Percentiles rank a stretch among this genome's conserved stretches.
These are phyloP conservation scores for Candida orba DNA, from an alignment of 805 yeast species.

Conservation along the genomic window DNA sequence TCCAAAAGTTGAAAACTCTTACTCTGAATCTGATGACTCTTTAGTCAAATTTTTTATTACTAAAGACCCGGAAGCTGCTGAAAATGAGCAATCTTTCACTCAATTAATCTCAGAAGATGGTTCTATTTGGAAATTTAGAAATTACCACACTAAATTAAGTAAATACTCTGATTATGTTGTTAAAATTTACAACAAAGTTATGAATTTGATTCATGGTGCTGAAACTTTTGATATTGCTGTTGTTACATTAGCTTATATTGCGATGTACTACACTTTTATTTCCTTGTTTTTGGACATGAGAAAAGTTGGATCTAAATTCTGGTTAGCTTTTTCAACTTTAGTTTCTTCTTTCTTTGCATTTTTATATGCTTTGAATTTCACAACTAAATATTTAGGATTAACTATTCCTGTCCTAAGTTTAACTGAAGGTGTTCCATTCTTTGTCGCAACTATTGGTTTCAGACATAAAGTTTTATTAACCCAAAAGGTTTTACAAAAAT, in stretches of 20 bases:
- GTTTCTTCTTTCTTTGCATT: constrained; percentile 79
- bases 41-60: constrained; percentile 36
- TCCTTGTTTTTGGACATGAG: constrained; percentile 72
- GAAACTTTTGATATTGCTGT: constrained; percentile 80
- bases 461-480: constrained; percentile 77
- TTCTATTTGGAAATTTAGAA: constrained; percentile 53
- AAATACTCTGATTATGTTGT: constrained; percentile 48
- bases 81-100: constrained; percentile 7
- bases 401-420: constrained; percentile 66
- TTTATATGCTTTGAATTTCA: constrained; percentile 63
- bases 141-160: constrained; percentile 44
- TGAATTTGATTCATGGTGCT: constrained; percentile 53
- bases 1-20: constrained; percentile 36
- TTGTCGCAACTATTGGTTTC: constrained; percentile 88
- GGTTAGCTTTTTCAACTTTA: constrained; percentile 78
- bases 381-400: constrained; percentile 47
- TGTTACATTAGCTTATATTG: constrained; percentile 72
- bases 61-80: constrained; percentile 15
- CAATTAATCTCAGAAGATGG: constrained; percentile 31
- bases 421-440: constrained; percentile 88
- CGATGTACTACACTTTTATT: constrained; percentile 79
- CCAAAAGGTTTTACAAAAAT: constrained; percentile 39
- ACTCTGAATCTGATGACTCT: constrained; percentile 33
- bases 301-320: constrained; percentile 72
- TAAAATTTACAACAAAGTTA: constrained; percentile 32